phyloP scores from a whole-genome alignment of 352 stramenopile genomes.

The Globisporangium recalcitrans region DNA sequence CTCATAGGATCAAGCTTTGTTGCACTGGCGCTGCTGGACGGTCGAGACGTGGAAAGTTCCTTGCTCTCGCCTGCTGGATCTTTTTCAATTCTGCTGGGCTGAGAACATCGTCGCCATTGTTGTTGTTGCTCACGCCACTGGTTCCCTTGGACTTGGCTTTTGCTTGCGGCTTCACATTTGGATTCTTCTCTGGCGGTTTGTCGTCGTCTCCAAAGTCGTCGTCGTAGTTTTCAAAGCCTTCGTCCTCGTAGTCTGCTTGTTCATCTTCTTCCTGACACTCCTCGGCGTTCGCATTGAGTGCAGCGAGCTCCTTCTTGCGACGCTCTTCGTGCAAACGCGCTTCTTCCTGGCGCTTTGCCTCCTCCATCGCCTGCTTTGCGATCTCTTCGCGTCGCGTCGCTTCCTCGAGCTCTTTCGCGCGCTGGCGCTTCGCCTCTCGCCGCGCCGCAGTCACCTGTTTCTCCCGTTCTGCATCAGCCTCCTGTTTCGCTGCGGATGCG shows the following conservation, averaged over 20 bases:
- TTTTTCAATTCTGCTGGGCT: slow-evolving; percentile 34
- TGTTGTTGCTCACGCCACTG: background rate
- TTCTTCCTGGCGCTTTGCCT: slow-evolving; percentile 41
- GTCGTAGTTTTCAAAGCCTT: slow-evolving; percentile 62
- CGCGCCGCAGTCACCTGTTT: slow-evolving; percentile 20
- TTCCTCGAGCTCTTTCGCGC: slow-evolving; percentile 49
- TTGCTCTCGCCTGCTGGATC: slow-evolving; percentile 69
- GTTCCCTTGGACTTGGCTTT: slow-evolving; percentile 17
- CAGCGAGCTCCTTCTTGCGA: slow-evolving; percentile 44
- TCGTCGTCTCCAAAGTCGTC: slow-evolving; percentile 53
- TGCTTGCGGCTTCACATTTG: slow-evolving; percentile 8
- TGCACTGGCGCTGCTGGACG: slow-evolving; percentile 19
- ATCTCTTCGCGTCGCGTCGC: slow-evolving; percentile 44
- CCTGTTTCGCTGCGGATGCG: slow-evolving; percentile 24
- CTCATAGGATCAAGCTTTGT: background rate
- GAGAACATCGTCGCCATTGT: slow-evolving; percentile 16
- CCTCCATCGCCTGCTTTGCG: slow-evolving; percentile 37
- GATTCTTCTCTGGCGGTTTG: slow-evolving; percentile 16
- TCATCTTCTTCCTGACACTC: slow-evolving; percentile 63
- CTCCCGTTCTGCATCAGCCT: slow-evolving; percentile 35
- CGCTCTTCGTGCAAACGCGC: slow-evolving; percentile 37
- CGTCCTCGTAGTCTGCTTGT: slow-evolving; percentile 51
- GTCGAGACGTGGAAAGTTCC: slow-evolving; percentile 29
- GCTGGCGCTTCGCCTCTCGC: slow-evolving; percentile 50
- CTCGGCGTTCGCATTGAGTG: slow-evolving; percentile 66